Evolutionary conservation across 1,139 yeast genomes (phyloP).

Genomic region (Magnusiomyces tetraspermus): DNA sequence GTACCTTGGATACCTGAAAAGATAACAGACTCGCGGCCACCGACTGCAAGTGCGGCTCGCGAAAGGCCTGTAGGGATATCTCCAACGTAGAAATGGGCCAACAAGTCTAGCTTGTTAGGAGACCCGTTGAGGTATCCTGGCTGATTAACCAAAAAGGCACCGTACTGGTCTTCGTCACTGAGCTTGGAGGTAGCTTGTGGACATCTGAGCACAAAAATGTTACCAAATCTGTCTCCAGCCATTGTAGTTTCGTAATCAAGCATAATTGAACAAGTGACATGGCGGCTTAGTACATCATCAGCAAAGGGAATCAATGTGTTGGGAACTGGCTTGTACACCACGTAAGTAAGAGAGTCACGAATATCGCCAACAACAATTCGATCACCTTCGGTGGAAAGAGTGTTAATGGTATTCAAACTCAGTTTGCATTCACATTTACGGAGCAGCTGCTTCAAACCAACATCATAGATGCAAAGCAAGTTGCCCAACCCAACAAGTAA

Average conservation of each 20-base stretch:
- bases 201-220: constrained; percentile 56
- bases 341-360: constrained; percentile 50
- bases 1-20: constrained; percentile 79
- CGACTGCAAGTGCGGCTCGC: constrained; percentile 44
- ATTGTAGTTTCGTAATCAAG: constrained; percentile 69
- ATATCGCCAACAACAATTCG: constrained; percentile 63
- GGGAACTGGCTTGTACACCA: constrained; percentile 42
- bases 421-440: constrained; percentile 45
- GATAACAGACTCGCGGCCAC: constrained; percentile 57
- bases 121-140: constrained; percentile 43
- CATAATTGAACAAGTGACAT: constrained; percentile 48
- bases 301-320: constrained; percentile 54
- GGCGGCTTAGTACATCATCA: constrained; percentile 62
- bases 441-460: constrained; percentile 73
- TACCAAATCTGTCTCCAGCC: constrained; percentile 90
- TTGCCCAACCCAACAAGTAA: constrained; percentile 52
- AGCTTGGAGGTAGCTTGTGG: constrained; percentile 39
- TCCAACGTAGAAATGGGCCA: constrained; percentile 56
- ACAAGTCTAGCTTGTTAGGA: constrained; percentile 42
- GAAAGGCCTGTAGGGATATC: constrained; percentile 63
- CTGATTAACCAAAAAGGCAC: constrained; percentile 27
- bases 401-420: constrained; percentile 39
- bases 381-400: constrained; percentile 45
- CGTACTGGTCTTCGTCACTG: constrained; percentile 44
- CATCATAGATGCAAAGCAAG: constrained; percentile 51